These are phyloP conservation scores for Coleophoma eucalyptorum DNA, from an alignment of 2,329 filamentous ascomycete species.

Conservation along the genomic window DNA sequence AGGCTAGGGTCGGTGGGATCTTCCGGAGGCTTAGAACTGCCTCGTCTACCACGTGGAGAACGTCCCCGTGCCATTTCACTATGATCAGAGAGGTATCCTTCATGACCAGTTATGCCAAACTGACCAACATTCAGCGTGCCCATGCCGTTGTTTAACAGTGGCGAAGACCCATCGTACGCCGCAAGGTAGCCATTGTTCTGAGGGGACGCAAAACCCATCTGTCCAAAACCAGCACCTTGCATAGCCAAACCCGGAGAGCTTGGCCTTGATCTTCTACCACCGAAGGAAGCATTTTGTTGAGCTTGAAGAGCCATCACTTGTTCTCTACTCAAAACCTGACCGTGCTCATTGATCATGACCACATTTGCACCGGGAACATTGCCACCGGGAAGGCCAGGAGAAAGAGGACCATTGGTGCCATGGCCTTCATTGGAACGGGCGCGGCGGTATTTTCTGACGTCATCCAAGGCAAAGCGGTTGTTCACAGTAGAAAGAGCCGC, in stretches of 20 bases:
- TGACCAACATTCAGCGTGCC: conserved; percentile 68
- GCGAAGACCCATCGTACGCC: conserved; percentile 74
- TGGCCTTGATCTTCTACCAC: conserved; percentile 75
- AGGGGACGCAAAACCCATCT: conserved; percentile 75
- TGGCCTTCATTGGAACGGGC: conserved; percentile 83
- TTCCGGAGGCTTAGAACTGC: conserved; percentile 95
- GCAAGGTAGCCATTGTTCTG: conserved; percentile 93
- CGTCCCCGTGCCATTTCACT: conserved; percentile 87
- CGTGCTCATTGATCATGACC: conserved; percentile 92
- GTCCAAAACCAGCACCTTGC: conserved; percentile 61
- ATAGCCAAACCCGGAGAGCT: conserved; percentile 85
- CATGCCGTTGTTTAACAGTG: conserved; percentile 69
- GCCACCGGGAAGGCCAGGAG: conserved; percentile 59
- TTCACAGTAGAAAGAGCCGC: conserved; percentile 96
- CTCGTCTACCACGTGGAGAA: conserved; percentile 86
- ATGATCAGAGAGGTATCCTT: conserved; percentile 91
- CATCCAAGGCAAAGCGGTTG: conserved; percentile 94
- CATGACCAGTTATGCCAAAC: conserved; percentile 65
- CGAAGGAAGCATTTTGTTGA: conserved; percentile 53
- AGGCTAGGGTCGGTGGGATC: conserved; percentile 90
- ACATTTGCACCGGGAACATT: conserved; percentile 70
- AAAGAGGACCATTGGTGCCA: conserved; percentile 53
- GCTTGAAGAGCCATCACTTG: conserved; percentile 80
- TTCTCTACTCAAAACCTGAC: conserved; percentile 80
- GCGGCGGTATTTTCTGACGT: conserved; percentile 93